Evolutionary conservation across 2,329 filamentous ascomycete species (phyloP).

Genomic region (Neocucurbitaria cava): DNA sequence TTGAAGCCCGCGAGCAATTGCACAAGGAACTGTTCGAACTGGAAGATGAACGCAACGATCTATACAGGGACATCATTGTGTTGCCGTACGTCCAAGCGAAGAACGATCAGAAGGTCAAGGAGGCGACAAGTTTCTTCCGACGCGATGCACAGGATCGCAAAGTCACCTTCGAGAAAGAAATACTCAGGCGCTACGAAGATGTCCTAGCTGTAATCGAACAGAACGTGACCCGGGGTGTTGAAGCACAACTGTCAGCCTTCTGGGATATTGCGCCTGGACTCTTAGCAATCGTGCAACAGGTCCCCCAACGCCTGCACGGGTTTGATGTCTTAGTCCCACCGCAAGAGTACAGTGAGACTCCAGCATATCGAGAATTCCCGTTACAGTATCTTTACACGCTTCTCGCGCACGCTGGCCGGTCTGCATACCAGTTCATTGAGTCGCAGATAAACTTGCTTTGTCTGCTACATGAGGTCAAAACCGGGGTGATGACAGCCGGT

Average conservation of each 20-base stretch:
- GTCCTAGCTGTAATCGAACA: conserved; percentile 82
- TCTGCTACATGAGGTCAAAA: conserved; percentile 87
- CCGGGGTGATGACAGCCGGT: conserved; percentile 74
- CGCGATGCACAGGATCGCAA: conserved; percentile 78
- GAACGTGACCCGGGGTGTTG: conserved; percentile 86
- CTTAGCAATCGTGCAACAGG: conserved; percentile 77
- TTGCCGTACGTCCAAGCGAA: conserved; percentile 77
- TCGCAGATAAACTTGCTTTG: conserved; percentile 90
- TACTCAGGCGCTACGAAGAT: conserved; percentile 74
- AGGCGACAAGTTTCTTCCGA: conserved; percentile 81
- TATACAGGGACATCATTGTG: conserved; percentile 84
- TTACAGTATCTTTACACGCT: conserved; percentile 90
- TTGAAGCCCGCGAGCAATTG: conserved; percentile 87
- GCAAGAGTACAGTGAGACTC: conserved; percentile 84
- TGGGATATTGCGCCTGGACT: conserved; percentile 96
- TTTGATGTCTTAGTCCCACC: conserved; percentile 81
- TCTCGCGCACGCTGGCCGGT: conserved; percentile 86
- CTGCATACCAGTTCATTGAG: conserved; percentile 96
- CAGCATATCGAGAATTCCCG: conserved; percentile 78
- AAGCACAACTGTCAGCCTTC: conserved; percentile 90
- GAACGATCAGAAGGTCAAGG: conserved; percentile 79
- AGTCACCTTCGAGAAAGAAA: conserved; percentile 73
- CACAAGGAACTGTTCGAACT: conserved; percentile 87
- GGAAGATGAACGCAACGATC: conserved; percentile 81
- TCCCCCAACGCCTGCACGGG: conserved; percentile 65